Conservation (phyloP, 2,329 filamentous ascomycete species). For the Pestalotiopsis sp. region DNA sequence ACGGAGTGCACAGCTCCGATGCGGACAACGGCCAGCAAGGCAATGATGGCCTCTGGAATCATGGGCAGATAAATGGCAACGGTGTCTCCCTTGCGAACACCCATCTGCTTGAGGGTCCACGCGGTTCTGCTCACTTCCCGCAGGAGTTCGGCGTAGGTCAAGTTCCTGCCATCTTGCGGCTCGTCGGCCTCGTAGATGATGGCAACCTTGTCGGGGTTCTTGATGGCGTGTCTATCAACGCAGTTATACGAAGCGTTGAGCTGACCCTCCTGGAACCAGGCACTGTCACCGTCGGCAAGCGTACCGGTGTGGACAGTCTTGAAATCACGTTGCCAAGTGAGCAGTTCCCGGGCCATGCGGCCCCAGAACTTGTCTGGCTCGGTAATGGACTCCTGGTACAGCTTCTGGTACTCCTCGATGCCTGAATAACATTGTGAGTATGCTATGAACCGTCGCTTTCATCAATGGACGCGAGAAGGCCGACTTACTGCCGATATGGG, state of each 20-base stretch:
- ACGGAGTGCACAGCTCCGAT: constrained; percentile 97
- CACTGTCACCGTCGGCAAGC: constrained; percentile 77
- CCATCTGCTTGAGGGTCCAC: constrained; percentile 90
- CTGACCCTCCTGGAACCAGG: constrained; percentile 93
- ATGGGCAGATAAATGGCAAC: constrained; percentile 98
- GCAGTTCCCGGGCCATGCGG: constrained; percentile 79
- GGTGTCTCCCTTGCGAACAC: constrained; percentile 95
- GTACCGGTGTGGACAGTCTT: constrained; percentile 82
- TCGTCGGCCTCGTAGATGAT: constrained; percentile 99
- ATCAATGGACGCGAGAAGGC: not conserved
- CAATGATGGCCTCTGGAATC: constrained; percentile 94
- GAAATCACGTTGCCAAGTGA: constrained; percentile 91
- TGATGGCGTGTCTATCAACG: constrained; percentile 94
- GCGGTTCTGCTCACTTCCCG: constrained; percentile 87
- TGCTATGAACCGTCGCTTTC: not conserved
- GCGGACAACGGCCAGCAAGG: constrained; percentile 86
- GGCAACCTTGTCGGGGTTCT: constrained; percentile 88
- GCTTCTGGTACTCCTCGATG: constrained; percentile 67
- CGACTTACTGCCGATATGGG: constrained; percentile 64
- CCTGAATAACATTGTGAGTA: constrained; percentile 38
- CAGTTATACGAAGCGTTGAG: constrained; percentile 98
- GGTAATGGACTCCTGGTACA: constrained; percentile 85
- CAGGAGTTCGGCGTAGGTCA: constrained; percentile 92
- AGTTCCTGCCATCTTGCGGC: constrained; percentile 78
- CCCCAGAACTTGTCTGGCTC: constrained; percentile 91